These are phyloP conservation scores for Phialophora expanda DNA, from an alignment of 2,329 filamentous ascomycete species.

Conservation along the genomic window DNA sequence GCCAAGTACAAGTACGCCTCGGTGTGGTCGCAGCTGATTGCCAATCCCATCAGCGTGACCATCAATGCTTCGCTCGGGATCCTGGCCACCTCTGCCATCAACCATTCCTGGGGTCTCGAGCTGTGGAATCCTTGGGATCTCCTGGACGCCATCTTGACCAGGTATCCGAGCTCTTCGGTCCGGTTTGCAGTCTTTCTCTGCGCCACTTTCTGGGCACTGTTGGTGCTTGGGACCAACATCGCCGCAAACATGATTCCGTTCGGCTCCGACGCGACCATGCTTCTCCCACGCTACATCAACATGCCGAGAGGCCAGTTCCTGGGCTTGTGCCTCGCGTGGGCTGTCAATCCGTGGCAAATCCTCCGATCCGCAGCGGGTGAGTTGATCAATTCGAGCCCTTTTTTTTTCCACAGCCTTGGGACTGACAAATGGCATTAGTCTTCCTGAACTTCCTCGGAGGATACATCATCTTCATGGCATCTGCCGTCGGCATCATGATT, in stretches of 20 bases:
- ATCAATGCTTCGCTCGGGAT: slow-evolving; percentile 54
- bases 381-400: neutral
- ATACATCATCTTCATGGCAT: slow-evolving; percentile 21
- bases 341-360: slow-evolving; percentile 20
- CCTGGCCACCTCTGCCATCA: slow-evolving; percentile 52
- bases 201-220: slow-evolving; percentile 11
- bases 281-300: slow-evolving; percentile 23
- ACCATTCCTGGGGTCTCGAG: slow-evolving; percentile 49
- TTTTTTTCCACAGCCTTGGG: neutral
- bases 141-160: slow-evolving; percentile 17
- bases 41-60: slow-evolving; percentile 51
- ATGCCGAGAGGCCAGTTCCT: slow-evolving; percentile 18
- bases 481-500: slow-evolving; percentile 21
- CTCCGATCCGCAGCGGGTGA: slow-evolving; percentile 13
- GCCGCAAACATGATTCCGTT: slow-evolving; percentile 25
- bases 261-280: slow-evolving; percentile 12
- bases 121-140: slow-evolving; percentile 43
- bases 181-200: slow-evolving; percentile 19
- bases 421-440: neutral
- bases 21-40: slow-evolving; percentile 37
- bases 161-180: slow-evolving; percentile 7
- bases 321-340: slow-evolving; percentile 7
- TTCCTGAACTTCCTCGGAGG: slow-evolving; percentile 21
- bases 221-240: slow-evolving; percentile 16
- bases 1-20: slow-evolving; percentile 2